These are phyloP conservation scores for Russula virescens DNA, from an alignment of 768 basidiomycete species.

Conservation along the genomic window DNA sequence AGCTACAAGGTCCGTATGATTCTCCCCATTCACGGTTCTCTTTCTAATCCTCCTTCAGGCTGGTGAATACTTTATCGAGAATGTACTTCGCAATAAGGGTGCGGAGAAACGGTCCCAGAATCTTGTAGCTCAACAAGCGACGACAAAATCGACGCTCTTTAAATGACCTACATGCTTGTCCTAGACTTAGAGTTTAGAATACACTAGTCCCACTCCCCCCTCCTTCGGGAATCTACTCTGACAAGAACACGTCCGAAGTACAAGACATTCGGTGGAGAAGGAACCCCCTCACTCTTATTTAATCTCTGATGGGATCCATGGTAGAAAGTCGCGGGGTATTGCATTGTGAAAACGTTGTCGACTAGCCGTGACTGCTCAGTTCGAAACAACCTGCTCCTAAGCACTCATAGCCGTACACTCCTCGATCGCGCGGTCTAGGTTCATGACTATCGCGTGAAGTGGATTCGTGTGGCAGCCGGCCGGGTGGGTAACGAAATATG, in stretches of 20 bases:
- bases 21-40: neutral
- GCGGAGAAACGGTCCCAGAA: slow-evolving; percentile 37
- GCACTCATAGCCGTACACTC: too few relatives aligned
- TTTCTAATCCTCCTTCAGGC: slow-evolving; percentile 46
- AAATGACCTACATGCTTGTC: neutral
- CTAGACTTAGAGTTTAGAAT: slow-evolving; percentile 2
- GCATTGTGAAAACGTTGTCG: neutral
- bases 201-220: neutral
- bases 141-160: slow-evolving; percentile 1
- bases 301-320: neutral
- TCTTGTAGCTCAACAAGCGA: slow-evolving; percentile 25
- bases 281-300: neutral
- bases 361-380: neutral
- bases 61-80: slow-evolving; percentile 95
- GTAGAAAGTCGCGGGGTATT: neutral
- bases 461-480: too few relatives aligned
- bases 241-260: too few relatives aligned
- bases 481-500: too few relatives aligned
- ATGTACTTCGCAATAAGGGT: slow-evolving; percentile 65
- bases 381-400: neutral
- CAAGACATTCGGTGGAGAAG: neutral
- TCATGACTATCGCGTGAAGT: too few relatives aligned
- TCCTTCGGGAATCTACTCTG: neutral
- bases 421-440: too few relatives aligned
- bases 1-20: slow-evolving; percentile 79